These are phyloP conservation scores for Elymus sibiricus DNA, from an alignment of 176 grass and related monocot species.

Conservation along the genomic window DNA sequence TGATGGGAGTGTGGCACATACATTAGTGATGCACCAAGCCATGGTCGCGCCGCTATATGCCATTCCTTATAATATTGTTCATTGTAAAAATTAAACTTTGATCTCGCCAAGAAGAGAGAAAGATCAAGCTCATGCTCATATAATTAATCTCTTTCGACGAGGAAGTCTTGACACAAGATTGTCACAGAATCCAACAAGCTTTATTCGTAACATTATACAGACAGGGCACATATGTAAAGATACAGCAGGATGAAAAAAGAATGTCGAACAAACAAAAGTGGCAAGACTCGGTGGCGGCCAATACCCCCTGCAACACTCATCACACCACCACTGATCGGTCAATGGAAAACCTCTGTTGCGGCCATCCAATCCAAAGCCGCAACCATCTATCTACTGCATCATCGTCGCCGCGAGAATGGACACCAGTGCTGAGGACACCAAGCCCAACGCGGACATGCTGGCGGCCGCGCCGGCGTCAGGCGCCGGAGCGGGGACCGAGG, in stretches of 20 bases:
- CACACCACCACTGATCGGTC: not conserved
- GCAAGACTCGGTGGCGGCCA: too few relatives aligned
- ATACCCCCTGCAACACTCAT: not conserved
- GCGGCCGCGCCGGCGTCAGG: not conserved
- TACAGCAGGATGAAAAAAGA: constrained; percentile 6
- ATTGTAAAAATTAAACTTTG: too few relatives aligned
- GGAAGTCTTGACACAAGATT: not conserved
- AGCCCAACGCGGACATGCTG: not conserved
- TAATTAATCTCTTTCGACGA: too few relatives aligned
- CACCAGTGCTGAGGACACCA: not conserved
- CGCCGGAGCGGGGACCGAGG: constrained; percentile 13
- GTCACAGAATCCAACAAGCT: not conserved
- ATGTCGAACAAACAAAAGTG: not conserved
- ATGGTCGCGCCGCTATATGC: too few relatives aligned
- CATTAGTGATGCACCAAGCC: too few relatives aligned
- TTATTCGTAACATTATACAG: not conserved
- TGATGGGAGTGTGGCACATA: too few relatives aligned
- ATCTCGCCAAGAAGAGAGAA: too few relatives aligned
- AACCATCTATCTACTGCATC: constrained; percentile 5
- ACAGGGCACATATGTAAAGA: too few relatives aligned
- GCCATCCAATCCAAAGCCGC: not conserved
- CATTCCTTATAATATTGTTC: too few relatives aligned
- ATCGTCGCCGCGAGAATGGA: constrained; percentile 15
- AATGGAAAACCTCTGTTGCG: not conserved
- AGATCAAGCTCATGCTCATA: too few relatives aligned